Conservation (phyloP, 768 basidiomycete species). For the Nevesoporus exiguus region DNA sequence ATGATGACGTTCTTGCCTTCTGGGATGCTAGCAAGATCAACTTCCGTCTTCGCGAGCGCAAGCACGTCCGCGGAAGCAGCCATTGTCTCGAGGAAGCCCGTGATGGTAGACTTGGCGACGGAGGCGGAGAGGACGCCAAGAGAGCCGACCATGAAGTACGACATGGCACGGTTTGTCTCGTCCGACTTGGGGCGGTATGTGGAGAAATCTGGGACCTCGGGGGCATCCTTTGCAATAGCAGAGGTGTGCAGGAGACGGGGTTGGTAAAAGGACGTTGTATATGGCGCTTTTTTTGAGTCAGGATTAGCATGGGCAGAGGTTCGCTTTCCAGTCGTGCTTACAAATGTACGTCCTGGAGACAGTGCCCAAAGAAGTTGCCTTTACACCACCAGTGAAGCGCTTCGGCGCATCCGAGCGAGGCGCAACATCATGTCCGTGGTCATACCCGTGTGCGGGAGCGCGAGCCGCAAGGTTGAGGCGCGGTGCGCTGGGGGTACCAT, state of each 20-base stretch:
- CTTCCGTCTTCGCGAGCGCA: conserved; percentile 96
- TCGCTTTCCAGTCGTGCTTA: conserved; percentile 37
- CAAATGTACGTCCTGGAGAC: conserved; percentile 64
- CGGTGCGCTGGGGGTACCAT: conserved; percentile 75
- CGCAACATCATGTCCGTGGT: conserved; percentile 51
- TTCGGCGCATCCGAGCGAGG: conserved; percentile 63
- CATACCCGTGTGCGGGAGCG: conserved; percentile 57
- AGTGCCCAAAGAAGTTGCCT: conserved; percentile 49
- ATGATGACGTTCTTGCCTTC: conserved; percentile 97
- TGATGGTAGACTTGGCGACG: conserved; percentile 88
- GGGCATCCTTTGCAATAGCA: conserved; percentile 60
- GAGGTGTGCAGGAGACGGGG: conserved; percentile 80
- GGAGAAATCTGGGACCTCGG: conserved; percentile 86
- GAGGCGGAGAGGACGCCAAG: conserved; percentile 93
- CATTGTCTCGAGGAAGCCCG: conserved; percentile 95
- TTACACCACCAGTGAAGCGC: conserved; percentile 55
- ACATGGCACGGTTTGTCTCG: conserved; percentile 67
- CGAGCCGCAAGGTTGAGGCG: conserved; percentile 70
- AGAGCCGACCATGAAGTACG: conserved; percentile 89
- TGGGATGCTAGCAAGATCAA: conserved; percentile 85
- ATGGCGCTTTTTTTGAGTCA: conserved; percentile 37
- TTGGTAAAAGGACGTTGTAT: conserved; percentile 52
- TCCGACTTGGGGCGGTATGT: conserved; percentile 71
- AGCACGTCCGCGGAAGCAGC: conserved; percentile 96
- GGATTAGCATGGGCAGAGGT: conserved; percentile 15